A percentile compares a stretch with the other conserved stretches of the same genome.
Conservation (phyloP, 192 early-diverging fungal genomes). For the Coemansia sp. region DNA sequence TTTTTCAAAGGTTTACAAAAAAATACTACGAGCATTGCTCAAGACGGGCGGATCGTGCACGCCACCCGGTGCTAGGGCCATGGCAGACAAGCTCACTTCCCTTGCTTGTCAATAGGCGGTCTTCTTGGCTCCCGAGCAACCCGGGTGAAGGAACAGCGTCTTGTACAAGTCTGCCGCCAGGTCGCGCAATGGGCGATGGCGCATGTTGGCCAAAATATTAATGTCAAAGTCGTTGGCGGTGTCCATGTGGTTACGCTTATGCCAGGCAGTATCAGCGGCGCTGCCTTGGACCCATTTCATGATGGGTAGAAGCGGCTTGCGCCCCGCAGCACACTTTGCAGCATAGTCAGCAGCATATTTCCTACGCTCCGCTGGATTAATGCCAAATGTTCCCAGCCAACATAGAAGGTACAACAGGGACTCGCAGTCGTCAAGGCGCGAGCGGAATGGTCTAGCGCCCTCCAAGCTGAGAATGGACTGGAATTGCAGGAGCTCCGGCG, state of each 20-base stretch:
- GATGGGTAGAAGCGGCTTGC: background rate
- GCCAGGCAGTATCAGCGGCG: background rate
- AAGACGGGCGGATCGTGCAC: background rate
- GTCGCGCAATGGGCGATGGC: background rate
- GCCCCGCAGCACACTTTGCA: too few relatives aligned
- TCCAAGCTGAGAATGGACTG: too few relatives aligned
- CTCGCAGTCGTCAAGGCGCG: too few relatives aligned
- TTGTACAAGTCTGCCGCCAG: background rate
- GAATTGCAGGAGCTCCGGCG: too few relatives aligned
- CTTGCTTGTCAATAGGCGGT: background rate
- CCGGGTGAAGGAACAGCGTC: background rate
- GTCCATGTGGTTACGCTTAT: background rate
- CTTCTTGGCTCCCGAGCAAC: background rate
- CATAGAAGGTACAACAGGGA: too few relatives aligned
- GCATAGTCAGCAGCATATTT: background rate
- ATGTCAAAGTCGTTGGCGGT: background rate
- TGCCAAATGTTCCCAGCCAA: background rate
- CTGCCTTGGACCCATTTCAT: background rate
- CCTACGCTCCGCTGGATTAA: background rate
- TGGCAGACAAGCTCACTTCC: too few relatives aligned
- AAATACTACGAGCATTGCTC: too few relatives aligned
- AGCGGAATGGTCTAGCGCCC: too few relatives aligned
- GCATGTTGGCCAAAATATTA: background rate
- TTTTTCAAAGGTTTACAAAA: too few relatives aligned
- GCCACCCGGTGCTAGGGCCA: too few relatives aligned